Base-by-base conservation (phyloP, 306 rosid genomes). In the Rosa lucieae region DNA sequence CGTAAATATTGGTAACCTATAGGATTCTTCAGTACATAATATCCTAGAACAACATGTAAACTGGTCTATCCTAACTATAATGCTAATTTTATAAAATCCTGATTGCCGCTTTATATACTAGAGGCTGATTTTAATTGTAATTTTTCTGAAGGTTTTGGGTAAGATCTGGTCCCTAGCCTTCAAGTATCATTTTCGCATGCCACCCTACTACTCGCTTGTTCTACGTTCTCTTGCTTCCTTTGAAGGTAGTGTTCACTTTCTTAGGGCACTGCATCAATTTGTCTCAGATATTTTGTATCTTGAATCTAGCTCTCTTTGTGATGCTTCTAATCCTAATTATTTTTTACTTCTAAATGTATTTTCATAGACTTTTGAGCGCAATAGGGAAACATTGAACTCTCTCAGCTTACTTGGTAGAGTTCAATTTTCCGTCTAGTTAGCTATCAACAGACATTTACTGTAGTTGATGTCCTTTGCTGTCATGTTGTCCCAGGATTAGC, bases 101-200 rank as follows among this genome's bases (percentile, higher is more conserved):
- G 48, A 46, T 80, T 63, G 29, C 78, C 59, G 29, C 67, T 83
- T 61, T 73, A 69, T 80, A 23, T 51, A 48, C 35, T 70, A 43
- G 14, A 71, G 63, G 76, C 74, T 81, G 74, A 74, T 63, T 77
- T 47, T 77, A 69, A 35, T 48, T 70, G 67, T 65, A 43, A 83
- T 77, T 81, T 79, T 81, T 84, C 77, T 84, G 73, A 67, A 94
- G 97, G 99, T 94, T 89, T 87, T 94, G 82, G 97, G 95, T 49
- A 94, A 91, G 87, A 91, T 94, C 82, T 90, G 90, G 97, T 89
- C 94, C 58, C 76, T 92, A 35, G 95, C 99, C 78, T 82, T 94
- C 83, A 91, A 94, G 88, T 84, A 91, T 83, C 93, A 94, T 66
- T 94, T 94, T 86, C 94, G 97, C 62, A 94, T 94, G 99, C 99